Evolutionary conservation across 2,329 filamentous ascomycete species (phyloP).

Genomic region (Penicillium griseofulvum): DNA sequence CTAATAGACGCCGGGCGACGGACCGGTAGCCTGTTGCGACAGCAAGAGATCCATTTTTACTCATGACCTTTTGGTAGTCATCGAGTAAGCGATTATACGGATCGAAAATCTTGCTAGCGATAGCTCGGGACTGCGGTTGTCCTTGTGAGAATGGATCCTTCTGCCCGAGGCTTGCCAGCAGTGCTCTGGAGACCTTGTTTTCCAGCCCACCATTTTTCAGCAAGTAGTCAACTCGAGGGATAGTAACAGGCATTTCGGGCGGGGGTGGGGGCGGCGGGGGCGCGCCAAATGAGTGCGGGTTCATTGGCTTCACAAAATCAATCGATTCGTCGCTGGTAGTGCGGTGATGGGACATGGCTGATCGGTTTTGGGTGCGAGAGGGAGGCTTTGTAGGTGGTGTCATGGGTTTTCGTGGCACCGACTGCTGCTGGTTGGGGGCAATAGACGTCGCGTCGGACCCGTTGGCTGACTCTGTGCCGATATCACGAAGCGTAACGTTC

Average conservation of each 20-base stretch:
- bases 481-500: slow-evolving; percentile 35
- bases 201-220: slow-evolving; percentile 82
- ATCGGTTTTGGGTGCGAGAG: slow-evolving; percentile 36
- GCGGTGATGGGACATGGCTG: slow-evolving; percentile 31
- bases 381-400: slow-evolving; percentile 34
- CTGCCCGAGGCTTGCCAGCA: slow-evolving; percentile 56
- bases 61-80: slow-evolving; percentile 78
- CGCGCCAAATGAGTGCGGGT: slow-evolving; percentile 32
- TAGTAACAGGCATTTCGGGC: slow-evolving; percentile 62
- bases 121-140: slow-evolving; percentile 62
- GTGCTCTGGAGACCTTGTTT: slow-evolving; percentile 67
- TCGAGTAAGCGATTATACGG: slow-evolving; percentile 81
- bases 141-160: slow-evolving; percentile 57
- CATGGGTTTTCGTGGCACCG: slow-evolving; percentile 28
- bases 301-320: slow-evolving; percentile 33
- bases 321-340: slow-evolving; percentile 38
- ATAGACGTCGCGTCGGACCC: slow-evolving; percentile 49
- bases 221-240: slow-evolving; percentile 86
- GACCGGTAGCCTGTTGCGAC: slow-evolving; percentile 95
- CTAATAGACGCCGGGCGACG: slow-evolving; percentile 83
- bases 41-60: slow-evolving; percentile 82
- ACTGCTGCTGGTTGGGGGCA: slow-evolving; percentile 43
- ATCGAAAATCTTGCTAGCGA: slow-evolving; percentile 73
- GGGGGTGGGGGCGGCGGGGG: slow-evolving; percentile 74
- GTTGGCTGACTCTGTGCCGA: slow-evolving; percentile 35